Conservation (phyloP, 495 filamentous ascomycete genomes). For the Penicillium coffeae region DNA sequence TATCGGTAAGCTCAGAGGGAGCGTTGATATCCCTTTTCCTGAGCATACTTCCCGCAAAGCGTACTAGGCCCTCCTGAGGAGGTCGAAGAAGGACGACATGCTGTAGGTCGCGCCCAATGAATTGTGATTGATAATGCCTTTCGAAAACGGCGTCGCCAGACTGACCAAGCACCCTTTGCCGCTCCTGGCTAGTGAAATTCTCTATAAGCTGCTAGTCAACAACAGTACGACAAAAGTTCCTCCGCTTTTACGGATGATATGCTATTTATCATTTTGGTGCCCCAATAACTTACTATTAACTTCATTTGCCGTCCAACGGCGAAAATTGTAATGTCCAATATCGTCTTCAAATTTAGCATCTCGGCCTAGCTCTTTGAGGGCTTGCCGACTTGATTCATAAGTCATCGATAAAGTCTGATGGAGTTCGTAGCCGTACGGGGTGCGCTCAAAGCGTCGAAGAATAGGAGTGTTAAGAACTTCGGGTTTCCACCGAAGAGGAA, state of each 20-base stretch:
- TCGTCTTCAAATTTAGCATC: slow-evolving; percentile 28
- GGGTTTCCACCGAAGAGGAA: slow-evolving; percentile 21
- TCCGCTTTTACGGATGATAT: not conserved
- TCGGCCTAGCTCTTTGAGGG: slow-evolving; percentile 15
- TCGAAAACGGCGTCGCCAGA: slow-evolving; percentile 26
- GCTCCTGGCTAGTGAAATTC: slow-evolving; percentile 30
- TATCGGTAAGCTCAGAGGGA: slow-evolving; percentile 23
- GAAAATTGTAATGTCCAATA: slow-evolving; percentile 32
- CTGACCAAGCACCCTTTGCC: slow-evolving; percentile 27
- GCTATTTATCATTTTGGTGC: not conserved
- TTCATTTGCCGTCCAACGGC: slow-evolving; percentile 29
- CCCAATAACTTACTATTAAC: slow-evolving; percentile 22
- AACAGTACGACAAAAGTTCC: not conserved
- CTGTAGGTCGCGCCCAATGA: slow-evolving; percentile 24
- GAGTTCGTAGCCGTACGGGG: slow-evolving; percentile 21
- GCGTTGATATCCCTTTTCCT: slow-evolving; percentile 23
- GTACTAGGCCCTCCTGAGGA: slow-evolving; percentile 19
- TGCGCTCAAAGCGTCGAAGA: slow-evolving; percentile 20
- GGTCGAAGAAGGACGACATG: slow-evolving; percentile 26
- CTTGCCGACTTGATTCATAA: slow-evolving; percentile 16
- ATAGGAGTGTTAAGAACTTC: slow-evolving; percentile 25
- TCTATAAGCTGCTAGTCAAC: slow-evolving; percentile 5
- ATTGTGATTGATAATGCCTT: slow-evolving; percentile 29
- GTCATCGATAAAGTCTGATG: slow-evolving; percentile 21
- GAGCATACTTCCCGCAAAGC: slow-evolving; percentile 18